Evolutionary conservation across 352 stramenopile genomes (phyloP), one percentile per base, ranked within the genome.

Genomic region (Globisporangium acanthophoron): DNA sequence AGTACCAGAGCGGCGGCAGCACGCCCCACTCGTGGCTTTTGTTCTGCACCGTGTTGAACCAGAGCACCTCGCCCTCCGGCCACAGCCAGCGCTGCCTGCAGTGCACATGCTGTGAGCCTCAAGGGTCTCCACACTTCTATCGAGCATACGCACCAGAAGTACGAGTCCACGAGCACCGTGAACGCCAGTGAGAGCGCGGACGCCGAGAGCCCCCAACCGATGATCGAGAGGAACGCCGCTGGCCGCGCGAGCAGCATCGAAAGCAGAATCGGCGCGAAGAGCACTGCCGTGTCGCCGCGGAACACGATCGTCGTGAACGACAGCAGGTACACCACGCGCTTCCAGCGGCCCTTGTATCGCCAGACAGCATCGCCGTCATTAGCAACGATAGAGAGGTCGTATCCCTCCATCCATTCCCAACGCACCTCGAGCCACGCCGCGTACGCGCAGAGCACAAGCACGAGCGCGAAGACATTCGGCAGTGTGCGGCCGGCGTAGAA

Each of bases 21-120:
- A 96, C 90, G 27, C 97, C 97, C 96, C 96, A 99, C 64, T 99
- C 94, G 54, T 84, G 87, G 52, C 92, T 99, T 61, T 97, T 97
- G 73, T 99, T 99, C 52, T 98, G 74, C 45, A 99, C 79, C 1
- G 96, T 97, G 48, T 94, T 94, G 66, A 98, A 99, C 71, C 94
- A 99, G 31, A 99, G 83, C 9, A 99, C 97, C 57, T 96, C 87
- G 31, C 96, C 96, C 64, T 99, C 97, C n/a, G 97, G 96, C 96
- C 97, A 99, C 21, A 99, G 67, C 88, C 78, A 96, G 9, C 87
- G 81, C 63, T 85, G 79, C 73, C 62, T 75, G 18, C 7, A 13
- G n/a, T 1, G 29, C 45, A 9, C 12, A 35, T 3, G 21, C n/a
- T 15, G 29, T 41, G 3, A 59, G 31, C 39, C 24, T 27, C 24